A percentile compares a stretch with the other conserved stretches of the same genome.
These are phyloP conservation scores for Aspergillus texensis DNA, from an alignment of 2,329 filamentous ascomycete genomes.

Conservation along the genomic window DNA sequence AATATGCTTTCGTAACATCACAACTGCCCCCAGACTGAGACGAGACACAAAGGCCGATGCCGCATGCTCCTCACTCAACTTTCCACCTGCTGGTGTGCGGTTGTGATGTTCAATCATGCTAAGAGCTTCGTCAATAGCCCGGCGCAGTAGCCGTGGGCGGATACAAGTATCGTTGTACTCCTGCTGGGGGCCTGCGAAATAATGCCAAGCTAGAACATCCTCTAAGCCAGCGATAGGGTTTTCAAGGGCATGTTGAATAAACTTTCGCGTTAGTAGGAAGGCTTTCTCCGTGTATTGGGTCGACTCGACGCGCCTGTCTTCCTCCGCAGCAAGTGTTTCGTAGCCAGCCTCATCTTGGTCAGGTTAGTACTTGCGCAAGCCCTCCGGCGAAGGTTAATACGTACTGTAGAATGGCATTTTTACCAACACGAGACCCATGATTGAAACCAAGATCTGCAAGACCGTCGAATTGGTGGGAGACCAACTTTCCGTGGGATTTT, in stretches of 20 bases:
- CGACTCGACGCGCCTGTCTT: conserved; percentile 49
- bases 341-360: conserved; percentile 62
- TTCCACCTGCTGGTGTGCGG: conserved; percentile 21
- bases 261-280: conserved; percentile 55
- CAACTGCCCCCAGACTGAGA: conserved; percentile 36
- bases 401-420: conserved; percentile 63
- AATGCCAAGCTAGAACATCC: conserved; percentile 57
- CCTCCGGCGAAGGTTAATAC: conserved; percentile 17
- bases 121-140: conserved; percentile 28
- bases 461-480: conserved; percentile 55
- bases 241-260: conserved; percentile 52
- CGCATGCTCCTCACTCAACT: conserved; percentile 12
- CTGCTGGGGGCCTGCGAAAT: conserved; percentile 35
- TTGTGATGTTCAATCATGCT: conserved; percentile 33
- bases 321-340: conserved; percentile 53
- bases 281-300: conserved; percentile 58
- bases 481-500: conserved; percentile 58
- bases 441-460: conserved; percentile 59
- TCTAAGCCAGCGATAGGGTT: conserved; percentile 49
- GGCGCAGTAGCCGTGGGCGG: conserved; percentile 26
- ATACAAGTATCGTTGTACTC: not conserved
- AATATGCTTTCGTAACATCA: conserved; percentile 35
- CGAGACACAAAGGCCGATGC: conserved; percentile 34
- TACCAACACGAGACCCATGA: conserved; percentile 61
- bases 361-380: not conserved